A percentile compares a stretch with the other conserved stretches of the same genome.
Conservation (phyloP, 345 rosid genomes). For the Firmiana major region DNA sequence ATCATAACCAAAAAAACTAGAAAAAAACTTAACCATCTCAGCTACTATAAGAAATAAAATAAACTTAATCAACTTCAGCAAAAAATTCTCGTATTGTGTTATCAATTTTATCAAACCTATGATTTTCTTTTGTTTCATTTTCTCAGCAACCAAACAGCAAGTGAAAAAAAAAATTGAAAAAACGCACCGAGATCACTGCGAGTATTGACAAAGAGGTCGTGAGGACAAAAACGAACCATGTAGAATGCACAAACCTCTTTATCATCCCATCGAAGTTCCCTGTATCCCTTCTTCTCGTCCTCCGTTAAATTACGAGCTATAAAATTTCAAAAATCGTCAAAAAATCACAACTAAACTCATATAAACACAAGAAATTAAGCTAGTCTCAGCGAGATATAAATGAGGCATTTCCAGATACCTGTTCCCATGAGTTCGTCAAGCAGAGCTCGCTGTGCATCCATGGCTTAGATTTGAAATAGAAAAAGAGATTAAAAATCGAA, state of each 20-base stretch:
- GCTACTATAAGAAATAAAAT: neutral
- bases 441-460: constrained; percentile 97
- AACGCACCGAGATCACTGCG: constrained; percentile 92
- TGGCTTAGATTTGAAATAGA: constrained; percentile 11
- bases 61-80: neutral
- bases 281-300: constrained; percentile 76
- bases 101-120: neutral
- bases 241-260: constrained; percentile 87
- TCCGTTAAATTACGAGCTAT: constrained; percentile 89
- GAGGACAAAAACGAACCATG: constrained; percentile 98
- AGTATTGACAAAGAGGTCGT: constrained; percentile 96
- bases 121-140: neutral
- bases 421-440: constrained; percentile 98
- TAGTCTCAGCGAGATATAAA: neutral
- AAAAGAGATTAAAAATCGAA: neutral
- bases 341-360: neutral
- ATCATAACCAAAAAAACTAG: neutral
- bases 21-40: neutral
- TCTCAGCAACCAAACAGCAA: constrained; percentile 1
- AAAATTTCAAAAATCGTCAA: neutral
- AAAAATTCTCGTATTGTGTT: neutral
- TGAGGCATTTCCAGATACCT: constrained; percentile 34
- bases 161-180: neutral
- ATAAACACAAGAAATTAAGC: neutral
- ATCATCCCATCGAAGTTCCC: constrained; percentile 87